Percentiles rank a stretch among this genome's conserved stretches.
Evolutionary conservation across 345 rosid species (phyloP).

Genomic region (Carallia pectinifolia): DNA sequence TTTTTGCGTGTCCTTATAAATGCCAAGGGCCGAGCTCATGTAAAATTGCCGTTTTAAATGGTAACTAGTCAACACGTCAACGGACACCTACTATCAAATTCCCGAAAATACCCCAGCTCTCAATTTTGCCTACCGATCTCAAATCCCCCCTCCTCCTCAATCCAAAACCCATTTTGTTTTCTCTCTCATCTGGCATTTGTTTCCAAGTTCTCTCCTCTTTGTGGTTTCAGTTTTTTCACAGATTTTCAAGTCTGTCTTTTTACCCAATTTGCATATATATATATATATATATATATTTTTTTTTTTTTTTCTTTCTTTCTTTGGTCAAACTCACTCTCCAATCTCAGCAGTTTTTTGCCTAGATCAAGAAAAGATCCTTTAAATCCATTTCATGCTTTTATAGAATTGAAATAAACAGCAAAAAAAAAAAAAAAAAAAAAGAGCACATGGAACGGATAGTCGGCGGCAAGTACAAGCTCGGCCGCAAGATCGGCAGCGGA

Average conservation of each 20-base stretch:
- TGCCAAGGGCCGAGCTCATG: no score
- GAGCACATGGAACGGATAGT: constrained; percentile 57
- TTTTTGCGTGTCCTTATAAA: no score
- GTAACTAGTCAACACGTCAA: constrained; percentile 2
- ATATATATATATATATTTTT: no score
- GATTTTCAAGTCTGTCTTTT: neutral
- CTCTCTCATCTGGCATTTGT: constrained; percentile 17
- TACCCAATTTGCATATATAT: no score
- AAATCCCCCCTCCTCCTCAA: no score
- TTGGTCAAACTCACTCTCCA: neutral
- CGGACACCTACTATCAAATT: neutral
- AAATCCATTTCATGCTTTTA: no score
- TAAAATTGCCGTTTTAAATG: no score
- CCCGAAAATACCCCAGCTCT: constrained; percentile 23
- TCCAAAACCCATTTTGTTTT: neutral
- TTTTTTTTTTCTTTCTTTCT: no score
- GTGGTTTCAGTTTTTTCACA: constrained; percentile 25
- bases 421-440: no score
- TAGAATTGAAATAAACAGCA: no score
- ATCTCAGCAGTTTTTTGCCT: neutral
- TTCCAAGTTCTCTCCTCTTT: constrained; percentile 2
- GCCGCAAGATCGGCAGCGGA: constrained; percentile 95
- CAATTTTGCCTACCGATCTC: neutral
- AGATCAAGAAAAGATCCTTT: no score
- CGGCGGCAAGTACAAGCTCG: constrained; percentile 91